Evolutionary conservation across 139 green algal species (phyloP).

Genomic region (Chlamydomonas schloesseri): DNA sequence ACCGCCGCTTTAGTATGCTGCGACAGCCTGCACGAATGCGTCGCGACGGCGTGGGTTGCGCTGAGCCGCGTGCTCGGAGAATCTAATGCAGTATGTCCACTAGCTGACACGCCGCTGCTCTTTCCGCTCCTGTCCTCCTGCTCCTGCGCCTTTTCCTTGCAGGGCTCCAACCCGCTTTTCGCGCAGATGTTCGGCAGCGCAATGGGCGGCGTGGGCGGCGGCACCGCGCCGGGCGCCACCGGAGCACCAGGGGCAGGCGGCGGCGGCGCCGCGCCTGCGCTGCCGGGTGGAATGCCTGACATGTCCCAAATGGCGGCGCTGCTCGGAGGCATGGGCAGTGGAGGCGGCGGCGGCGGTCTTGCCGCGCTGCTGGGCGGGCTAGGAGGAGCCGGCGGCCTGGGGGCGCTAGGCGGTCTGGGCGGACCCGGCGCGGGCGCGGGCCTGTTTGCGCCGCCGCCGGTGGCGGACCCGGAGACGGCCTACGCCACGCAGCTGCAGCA

Average conservation of each 20-base stretch:
- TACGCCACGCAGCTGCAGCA: constrained; percentile 92
- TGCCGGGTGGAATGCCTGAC: constrained; percentile 34
- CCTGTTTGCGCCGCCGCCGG: constrained; percentile 43
- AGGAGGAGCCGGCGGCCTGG: constrained; percentile 43
- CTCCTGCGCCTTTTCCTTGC: not conserved
- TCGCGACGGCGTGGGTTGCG: too few species aligned
- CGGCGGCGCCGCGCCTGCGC: not conserved
- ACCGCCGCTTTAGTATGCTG: too few species aligned
- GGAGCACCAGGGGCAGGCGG: not conserved
- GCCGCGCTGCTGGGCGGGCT: constrained; percentile 47
- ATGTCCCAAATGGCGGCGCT: constrained; percentile 48
- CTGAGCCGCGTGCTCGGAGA: too few species aligned
- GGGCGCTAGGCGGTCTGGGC: constrained; percentile 8
- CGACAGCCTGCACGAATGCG: too few species aligned
- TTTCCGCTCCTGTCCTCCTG: too few species aligned
- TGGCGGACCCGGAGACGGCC: constrained; percentile 75
- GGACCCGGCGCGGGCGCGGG: constrained; percentile 6
- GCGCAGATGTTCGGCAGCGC: constrained; percentile 35
- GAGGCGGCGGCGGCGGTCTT: constrained; percentile 10
- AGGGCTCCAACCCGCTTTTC: constrained; percentile 33
- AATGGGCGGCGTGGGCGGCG: not conserved
- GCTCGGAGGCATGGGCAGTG: not conserved
- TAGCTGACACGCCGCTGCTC: too few species aligned
- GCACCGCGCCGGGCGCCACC: not conserved
- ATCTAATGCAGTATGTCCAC: too few species aligned